A percentile compares a stretch with the other conserved stretches of the same genome.
These are phyloP conservation scores for Fraxinus excelsior DNA, from an alignment of 257 asterid genomes.

Conservation along the genomic window DNA sequence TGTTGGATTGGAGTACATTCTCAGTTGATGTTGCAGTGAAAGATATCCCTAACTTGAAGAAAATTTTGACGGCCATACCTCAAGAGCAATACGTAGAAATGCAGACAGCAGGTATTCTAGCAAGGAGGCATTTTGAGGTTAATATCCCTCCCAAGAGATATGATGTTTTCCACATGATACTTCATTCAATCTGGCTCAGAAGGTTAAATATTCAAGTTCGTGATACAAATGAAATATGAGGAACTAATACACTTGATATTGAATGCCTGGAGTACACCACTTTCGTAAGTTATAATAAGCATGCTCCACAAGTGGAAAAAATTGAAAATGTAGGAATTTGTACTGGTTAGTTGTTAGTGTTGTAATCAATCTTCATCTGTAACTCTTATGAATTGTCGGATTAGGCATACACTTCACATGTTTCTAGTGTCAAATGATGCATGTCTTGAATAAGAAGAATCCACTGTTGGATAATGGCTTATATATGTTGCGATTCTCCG, in stretches of 20 bases:
- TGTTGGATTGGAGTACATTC: constrained; percentile 53
- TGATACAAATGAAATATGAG: constrained; percentile 29
- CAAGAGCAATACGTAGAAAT: constrained; percentile 33
- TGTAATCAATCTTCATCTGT: neutral
- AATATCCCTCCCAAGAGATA: constrained; percentile 53
- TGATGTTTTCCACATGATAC: constrained; percentile 63
- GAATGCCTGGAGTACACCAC: neutral
- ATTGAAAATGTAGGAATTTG: neutral
- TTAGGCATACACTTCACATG: neutral
- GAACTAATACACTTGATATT: neutral
- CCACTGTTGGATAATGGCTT: too few species aligned
- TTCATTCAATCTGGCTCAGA: constrained; percentile 63
- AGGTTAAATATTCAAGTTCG: constrained; percentile 54
- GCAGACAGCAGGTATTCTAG: constrained; percentile 46
- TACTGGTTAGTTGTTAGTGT: neutral
- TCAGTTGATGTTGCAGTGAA: constrained; percentile 36
- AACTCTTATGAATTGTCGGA: neutral
- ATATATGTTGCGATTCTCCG: too few species aligned
- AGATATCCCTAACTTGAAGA: constrained; percentile 49
- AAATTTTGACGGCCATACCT: constrained; percentile 44
- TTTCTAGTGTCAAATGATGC: neutral
- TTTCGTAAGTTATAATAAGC: neutral
- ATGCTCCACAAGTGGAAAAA: neutral
- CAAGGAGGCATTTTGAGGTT: constrained; percentile 56
- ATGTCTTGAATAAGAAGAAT: too few species aligned